Evolutionary conservation across 164 flowering plant species (phyloP), one percentile per base, ranked within the genome.

Genomic region (Cinnamomum chago): DNA sequence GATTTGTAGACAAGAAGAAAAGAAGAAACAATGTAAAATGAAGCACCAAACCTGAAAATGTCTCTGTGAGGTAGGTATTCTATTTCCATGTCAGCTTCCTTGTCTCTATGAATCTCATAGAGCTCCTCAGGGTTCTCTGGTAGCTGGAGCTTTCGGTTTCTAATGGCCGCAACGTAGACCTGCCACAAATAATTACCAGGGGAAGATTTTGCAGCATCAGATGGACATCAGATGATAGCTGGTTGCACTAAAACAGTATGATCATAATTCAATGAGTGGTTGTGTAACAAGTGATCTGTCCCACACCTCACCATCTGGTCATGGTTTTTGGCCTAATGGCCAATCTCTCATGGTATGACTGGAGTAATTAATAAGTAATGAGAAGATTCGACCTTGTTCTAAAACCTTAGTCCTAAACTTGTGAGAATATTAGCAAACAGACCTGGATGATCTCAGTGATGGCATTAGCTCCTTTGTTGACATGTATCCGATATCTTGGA

Each of bases 81-180:
- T 4, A 25, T 62, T 62, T 84, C 83, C 2, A 60, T 13, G 24
- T 78, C 83, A 33, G 85, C 85, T 78, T 85, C 90, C 73, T 81
- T 83, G 73, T 88, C 90, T 50, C 11, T 64, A 5, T 77, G 67
- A 58, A 90, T 76, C 83, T 91, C 93, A 75, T 88, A 90, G 7
- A 91, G 86, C 50, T 88, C 86, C 15, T 67, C 65, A 10, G 86
- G 74, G 55, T 86, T 78, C 28, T 80, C 86, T 0, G 90, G 96
- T 27, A 84, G 83, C 3, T 27, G 68, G 50, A 86, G 86, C 0
- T 82, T 83, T 78, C 88, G 72, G 70, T 91, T 91, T 0, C 87
- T 81, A 28, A 88, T 9, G 14, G 96, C 83, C 7, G 88, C 96
- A 60, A 90, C 88, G 70, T 77, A 88, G 0, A 90, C 95, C 92